Base-by-base conservation (phyloP, 805 yeast genomes). In the Brettanomyces naardenensis region DNA sequence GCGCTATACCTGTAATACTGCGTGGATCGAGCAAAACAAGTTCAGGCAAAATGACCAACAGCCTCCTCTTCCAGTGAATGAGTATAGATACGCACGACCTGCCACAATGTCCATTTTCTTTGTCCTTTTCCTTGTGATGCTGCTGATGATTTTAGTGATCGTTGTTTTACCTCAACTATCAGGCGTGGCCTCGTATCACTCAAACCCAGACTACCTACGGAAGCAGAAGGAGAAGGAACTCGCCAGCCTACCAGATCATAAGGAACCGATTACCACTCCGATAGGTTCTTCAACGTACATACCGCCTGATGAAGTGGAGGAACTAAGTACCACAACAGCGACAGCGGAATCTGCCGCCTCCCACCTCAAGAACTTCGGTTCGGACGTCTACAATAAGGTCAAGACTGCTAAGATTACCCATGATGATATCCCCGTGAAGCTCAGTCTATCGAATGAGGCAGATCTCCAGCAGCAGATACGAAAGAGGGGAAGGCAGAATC, bases 221-320 rank as follows among this genome's bases (percentile, higher is more conserved):
- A 49, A 47, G 33, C 40, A 32, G 32, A 18, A 20, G 27, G 41
- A 34, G 26, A 5, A 23, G 26, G 36, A 37, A 4, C 31, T 13
- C 19, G 32, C 31, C 34, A 33, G 33, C 33, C 7, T 23, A 19
- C 5, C 5, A 9, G 32, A 37, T 19, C 14, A 13, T 13, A 19
- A 21, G 22, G 17, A 23, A 11, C 11, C 26, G 7, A n/a, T n/a
- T n/a, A 17, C 28, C 6, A 19, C 10, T 25, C 41, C 33, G 13
- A 33, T 22, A 6, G 27, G 31, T 13, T 26, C 44, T 4, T 36
- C 41, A 18, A 48, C 51, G 5, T 59, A 59, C 39, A 39, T 51
- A 6, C 53, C 64, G 6, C 65, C 65, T 4, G 65, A 59, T 39
- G 62, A 51, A 18, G 43, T 44, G 13, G 36, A 42, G 5, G 43